Evolutionary conservation across 2,329 filamentous ascomycete genomes (phyloP).

Genomic region (Thielaviopsis ethacetica): DNA sequence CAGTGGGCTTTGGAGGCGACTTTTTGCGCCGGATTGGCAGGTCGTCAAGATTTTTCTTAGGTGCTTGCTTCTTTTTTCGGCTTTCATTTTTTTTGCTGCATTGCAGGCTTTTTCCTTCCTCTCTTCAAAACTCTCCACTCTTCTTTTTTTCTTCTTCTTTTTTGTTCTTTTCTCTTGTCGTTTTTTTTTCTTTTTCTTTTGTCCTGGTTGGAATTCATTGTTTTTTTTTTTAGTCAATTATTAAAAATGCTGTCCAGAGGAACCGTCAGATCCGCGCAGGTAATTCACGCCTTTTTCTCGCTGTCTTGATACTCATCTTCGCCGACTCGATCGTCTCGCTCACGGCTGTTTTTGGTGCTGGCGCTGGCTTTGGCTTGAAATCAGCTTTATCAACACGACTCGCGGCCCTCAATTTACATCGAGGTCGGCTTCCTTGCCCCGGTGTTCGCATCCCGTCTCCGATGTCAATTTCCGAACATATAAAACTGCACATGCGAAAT

Average conservation of each 20-base stretch:
- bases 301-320: background rate
- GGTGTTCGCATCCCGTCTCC: background rate
- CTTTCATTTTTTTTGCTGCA: background rate
- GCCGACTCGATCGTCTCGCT: background rate
- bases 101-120: constrained; percentile 1
- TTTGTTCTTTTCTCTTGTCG: constrained; percentile 1
- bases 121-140: background rate
- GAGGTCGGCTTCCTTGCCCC: background rate
- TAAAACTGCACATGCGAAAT: background rate
- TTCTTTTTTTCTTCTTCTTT: background rate
- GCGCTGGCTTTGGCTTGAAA: background rate
- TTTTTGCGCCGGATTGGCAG: background rate
- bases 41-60: background rate
- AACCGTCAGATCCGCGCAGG: constrained; percentile 40
- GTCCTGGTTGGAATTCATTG: background rate
- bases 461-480: background rate
- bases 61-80: background rate
- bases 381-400: background rate
- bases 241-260: constrained; percentile 41
- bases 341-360: background rate
- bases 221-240: constrained; percentile 5
- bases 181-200: constrained; percentile 3
- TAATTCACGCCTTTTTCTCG: constrained; percentile 21
- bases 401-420: background rate
- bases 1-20: background rate